Evolutionary conservation across 768 basidiomycete genomes (phyloP).

Genomic region (Punctularia strigosozonata): DNA sequence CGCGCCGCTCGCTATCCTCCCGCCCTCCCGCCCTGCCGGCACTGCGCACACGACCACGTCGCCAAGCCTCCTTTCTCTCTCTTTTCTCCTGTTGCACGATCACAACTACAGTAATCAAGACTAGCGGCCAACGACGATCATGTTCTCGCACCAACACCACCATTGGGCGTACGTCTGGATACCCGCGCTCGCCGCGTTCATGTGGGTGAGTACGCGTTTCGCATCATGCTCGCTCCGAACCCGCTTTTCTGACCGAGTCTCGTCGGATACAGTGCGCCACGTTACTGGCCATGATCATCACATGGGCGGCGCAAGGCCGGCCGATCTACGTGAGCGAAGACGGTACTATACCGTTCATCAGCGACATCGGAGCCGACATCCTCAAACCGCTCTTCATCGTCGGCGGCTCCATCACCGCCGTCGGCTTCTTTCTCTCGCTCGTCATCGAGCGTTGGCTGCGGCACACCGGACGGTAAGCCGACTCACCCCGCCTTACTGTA

Average conservation of each 20-base stretch:
- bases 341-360: slow-evolving; percentile 58
- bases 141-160: slow-evolving; percentile 18
- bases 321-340: slow-evolving; percentile 47
- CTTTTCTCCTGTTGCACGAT: not conserved
- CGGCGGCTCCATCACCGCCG: slow-evolving; percentile 51
- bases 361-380: slow-evolving; percentile 62
- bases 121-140: slow-evolving; percentile 2
- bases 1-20: not conserved
- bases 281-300: slow-evolving; percentile 57
- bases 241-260: not conserved
- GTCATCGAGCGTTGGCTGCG: slow-evolving; percentile 50
- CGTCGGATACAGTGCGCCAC: slow-evolving; percentile 25
- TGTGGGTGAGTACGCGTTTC: slow-evolving; percentile 48
- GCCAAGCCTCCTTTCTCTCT: not conserved
- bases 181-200: slow-evolving; percentile 43
- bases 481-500: not conserved
- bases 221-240: not conserved
- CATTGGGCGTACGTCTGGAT: slow-evolving; percentile 59
- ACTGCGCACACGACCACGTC: not conserved
- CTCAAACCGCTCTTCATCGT: slow-evolving; percentile 69
- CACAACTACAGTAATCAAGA: not conserved
- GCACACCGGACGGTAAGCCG: slow-evolving; percentile 44
- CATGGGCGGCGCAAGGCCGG: slow-evolving; percentile 56
- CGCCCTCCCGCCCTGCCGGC: not conserved
- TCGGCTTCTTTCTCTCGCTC: slow-evolving; percentile 49